A percentile compares a stretch with the other conserved stretches of the same genome.
phyloP scores from a whole-genome alignment of 768 basidiomycete species.

The Leccinum subtestaceum region DNA sequence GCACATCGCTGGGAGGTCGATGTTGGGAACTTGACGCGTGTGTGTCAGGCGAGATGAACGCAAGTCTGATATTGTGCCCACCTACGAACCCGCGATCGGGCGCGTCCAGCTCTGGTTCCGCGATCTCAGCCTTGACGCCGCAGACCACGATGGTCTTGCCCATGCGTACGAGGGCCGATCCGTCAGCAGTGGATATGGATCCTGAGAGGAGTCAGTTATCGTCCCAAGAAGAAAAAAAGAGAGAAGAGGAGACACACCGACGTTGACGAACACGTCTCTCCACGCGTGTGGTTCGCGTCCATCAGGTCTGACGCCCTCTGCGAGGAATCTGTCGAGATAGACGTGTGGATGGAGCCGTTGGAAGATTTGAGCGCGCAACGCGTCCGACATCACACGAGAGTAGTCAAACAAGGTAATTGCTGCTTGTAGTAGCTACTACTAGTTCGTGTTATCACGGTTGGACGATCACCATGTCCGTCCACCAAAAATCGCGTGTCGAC shows the following conservation, averaged over 20 bases:
- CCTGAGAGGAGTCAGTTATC: slow-evolving; percentile 35
- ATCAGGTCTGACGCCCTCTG: slow-evolving; percentile 78
- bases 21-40: slow-evolving; percentile 71
- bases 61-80: slow-evolving; percentile 27
- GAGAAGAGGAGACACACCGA: slow-evolving; percentile 51
- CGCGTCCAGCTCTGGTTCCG: slow-evolving; percentile 79
- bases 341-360: slow-evolving; percentile 85
- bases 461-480: neutral
- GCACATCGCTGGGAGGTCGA: slow-evolving; percentile 91
- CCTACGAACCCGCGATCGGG: slow-evolving; percentile 82
- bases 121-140: slow-evolving; percentile 93
- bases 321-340: slow-evolving; percentile 85
- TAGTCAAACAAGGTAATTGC: no score
- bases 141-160: slow-evolving; percentile 96
- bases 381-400: slow-evolving; percentile 16
- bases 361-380: slow-evolving; percentile 50
- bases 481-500: slow-evolving; percentile 23
- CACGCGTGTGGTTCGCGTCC: slow-evolving; percentile 68
- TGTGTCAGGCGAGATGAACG: neutral
- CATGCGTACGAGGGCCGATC: slow-evolving; percentile 85
- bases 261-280: slow-evolving; percentile 75
- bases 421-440: no score
- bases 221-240: neutral
- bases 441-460: neutral
- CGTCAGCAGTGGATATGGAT: slow-evolving; percentile 91